Evolutionary conservation across 2,329 filamentous ascomycete genomes (phyloP), one percentile per base, ranked within the genome.

Genomic region (Nemania sp.): DNA sequence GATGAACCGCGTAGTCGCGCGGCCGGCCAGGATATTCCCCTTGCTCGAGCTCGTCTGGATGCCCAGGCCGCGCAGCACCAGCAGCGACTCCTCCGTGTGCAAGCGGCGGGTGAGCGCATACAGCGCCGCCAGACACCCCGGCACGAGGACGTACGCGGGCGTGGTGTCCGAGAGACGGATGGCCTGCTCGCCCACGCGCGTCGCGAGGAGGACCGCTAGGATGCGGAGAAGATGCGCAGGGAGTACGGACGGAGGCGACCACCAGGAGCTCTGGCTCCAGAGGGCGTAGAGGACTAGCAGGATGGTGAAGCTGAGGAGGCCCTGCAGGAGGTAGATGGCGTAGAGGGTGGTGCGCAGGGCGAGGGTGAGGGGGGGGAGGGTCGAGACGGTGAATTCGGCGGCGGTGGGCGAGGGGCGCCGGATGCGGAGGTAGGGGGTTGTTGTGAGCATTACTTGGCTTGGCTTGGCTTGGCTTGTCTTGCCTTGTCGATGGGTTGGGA

Each of bases 321-420:
- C 66, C 38, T 86, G 83, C 35, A 82, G 58, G 64, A 83, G 73
- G 67, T 84, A 75, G 43, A 86, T 79, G 52, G 85, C 70, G 52
- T 78, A 68, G 58, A 85, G 79, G 22, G 86, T 77, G 38, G 86
- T 70, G 47, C 83, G 85, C 6, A 86, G 80, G 1, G 85, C 74
- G 18, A 86, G 68, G 0, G 86, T 86, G 3, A 81, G 77, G 0
- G 82, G 81, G 0, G 92, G 89, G 52, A 89, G 88, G 66, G 94
- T 98, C 41, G 94, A 96, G 64, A 98, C 93, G 32, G 92, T 97
- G 85, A 95, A 98, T 73, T 93, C 92, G 78, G 93, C 90, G n/a
- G 96, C 97, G 2, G 94, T 97, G 54, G 93, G 91, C 26, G 96
- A 94, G 57, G 93, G 92, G 24, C 89, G 87, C 72, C 89, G 86